Evolutionary conservation across 495 filamentous ascomycete species (phyloP).

Genomic region (Tetracladium marchalianum): DNA sequence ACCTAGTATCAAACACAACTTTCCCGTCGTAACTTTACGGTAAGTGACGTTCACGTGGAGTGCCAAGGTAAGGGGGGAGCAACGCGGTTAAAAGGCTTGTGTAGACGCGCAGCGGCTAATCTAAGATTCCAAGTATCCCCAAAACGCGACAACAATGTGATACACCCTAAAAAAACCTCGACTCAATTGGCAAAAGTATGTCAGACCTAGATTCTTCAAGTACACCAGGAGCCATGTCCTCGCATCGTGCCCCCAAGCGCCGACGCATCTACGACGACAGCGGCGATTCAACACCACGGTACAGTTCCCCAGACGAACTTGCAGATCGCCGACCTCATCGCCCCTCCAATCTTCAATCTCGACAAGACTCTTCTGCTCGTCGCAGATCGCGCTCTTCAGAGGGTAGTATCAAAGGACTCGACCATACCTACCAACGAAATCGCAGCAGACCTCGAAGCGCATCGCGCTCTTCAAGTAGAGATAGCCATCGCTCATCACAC

Average conservation of each 20-base stretch:
- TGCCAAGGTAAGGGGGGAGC: too few relatives aligned
- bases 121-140: not conserved
- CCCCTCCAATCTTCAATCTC: constrained; percentile 9
- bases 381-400: constrained; percentile 25
- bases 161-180: not conserved
- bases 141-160: not conserved
- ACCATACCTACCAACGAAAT: constrained; percentile 13
- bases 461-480: constrained; percentile 8
- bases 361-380: constrained; percentile 9
- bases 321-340: constrained; percentile 19
- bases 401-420: constrained; percentile 18
- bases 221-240: constrained; percentile 12
- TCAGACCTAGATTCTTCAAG: constrained; percentile 22
- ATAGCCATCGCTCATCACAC: constrained; percentile 24
- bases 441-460: constrained; percentile 15
- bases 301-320: constrained; percentile 45
- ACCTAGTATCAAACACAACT: too few relatives aligned
- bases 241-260: constrained; percentile 11
- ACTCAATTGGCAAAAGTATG: constrained; percentile 20
- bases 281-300: constrained; percentile 24
- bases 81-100: not conserved
- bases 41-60: too few relatives aligned
- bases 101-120: not conserved
- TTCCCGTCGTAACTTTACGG: too few relatives aligned
- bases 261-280: constrained; percentile 18